Evolutionary conservation across 352 stramenopile genomes (phyloP).

Genomic region (Phytophthora macrochlamydospora): DNA sequence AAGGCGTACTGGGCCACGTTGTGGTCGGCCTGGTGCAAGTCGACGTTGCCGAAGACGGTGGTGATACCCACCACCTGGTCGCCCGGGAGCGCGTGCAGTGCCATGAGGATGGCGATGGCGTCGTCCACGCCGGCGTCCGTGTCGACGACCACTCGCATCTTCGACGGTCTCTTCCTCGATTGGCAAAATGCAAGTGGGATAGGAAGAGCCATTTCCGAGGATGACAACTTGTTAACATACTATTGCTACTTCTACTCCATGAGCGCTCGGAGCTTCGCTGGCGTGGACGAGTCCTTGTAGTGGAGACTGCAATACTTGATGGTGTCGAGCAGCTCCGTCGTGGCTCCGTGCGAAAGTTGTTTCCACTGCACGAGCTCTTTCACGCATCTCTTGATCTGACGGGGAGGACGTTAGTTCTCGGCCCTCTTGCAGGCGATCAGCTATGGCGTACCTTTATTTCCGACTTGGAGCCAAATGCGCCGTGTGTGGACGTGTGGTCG

Average conservation of each 20-base stretch:
- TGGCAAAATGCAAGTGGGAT: neutral
- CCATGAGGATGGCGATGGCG: conserved; percentile 74
- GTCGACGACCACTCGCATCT: conserved; percentile 69
- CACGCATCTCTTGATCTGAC: conserved; percentile 64
- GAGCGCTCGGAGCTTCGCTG: conserved; percentile 50
- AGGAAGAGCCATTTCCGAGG: conserved; percentile 8
- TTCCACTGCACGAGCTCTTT: conserved; percentile 56
- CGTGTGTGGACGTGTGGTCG: conserved; percentile 52
- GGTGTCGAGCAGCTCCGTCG: conserved; percentile 46
- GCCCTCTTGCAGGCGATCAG: neutral
- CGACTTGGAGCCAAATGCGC: conserved; percentile 57
- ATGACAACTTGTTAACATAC: conserved; percentile 3
- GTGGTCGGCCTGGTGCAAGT: conserved; percentile 81
- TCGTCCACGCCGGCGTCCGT: conserved; percentile 86
- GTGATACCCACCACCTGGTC: conserved; percentile 71
- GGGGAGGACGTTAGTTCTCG: neutral
- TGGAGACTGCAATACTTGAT: conserved; percentile 65
- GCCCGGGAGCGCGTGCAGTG: conserved; percentile 61
- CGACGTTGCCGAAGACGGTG: conserved; percentile 86
- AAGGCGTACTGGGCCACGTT: conserved; percentile 75
- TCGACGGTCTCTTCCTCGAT: no score
- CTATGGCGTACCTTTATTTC: conserved; percentile 49
- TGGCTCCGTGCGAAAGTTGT: conserved; percentile 29
- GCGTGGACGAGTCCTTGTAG: conserved; percentile 53
- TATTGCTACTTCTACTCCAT: conserved; percentile 33